Evolutionary conservation across 805 yeast species (phyloP), one percentile per base, ranked within the genome.

Genomic region (Cyberlindnera subsufficiens): DNA sequence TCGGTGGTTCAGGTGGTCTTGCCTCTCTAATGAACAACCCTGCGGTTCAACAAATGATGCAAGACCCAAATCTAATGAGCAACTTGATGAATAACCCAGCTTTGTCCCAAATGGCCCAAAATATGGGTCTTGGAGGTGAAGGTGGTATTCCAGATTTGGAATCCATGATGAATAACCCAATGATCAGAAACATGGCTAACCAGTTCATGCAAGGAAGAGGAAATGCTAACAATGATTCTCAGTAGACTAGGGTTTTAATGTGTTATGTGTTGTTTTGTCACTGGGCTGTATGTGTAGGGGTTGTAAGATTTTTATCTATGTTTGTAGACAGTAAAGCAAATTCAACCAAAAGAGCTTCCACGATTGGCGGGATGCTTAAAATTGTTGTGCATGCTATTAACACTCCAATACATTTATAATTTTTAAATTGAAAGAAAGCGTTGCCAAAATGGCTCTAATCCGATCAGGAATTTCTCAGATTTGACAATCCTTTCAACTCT

Each of bases 21-120:
- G 70, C 78, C 38, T 77, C 80, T 27, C 63, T 90, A 68, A 74
- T 90, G 82, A 80, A 75, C 65, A 89, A 90, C 65, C 99, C 99
- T n/a, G 89, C 89, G 62, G 96, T 96, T 35, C 90, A 85, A 65
- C 76, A 77, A 58, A 72, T 88, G 79, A 86, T 88, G 96, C 77
- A 79, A 41, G 80, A 89, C 61, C 96, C 97, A 31, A 74, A 68
- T 30, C 87, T 93, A 38, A 66, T 89, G 71, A 71, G 68, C 47
- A 78, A 79, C 38, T 66, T 90, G 60, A 77, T 90, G 86, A 77
- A 68, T 63, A 85, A 87, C 63, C 96, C 96, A 16, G 77, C 80
- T 52, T 60, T 89, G 22, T 80, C 79, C 59, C 83, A 82, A 60
- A 86, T 90, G 96, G 96, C 96, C 36, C 78, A 79, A 52, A 77